Conservation (phyloP, 768 basidiomycete genomes). For the Kwoniella sp. region DNA sequence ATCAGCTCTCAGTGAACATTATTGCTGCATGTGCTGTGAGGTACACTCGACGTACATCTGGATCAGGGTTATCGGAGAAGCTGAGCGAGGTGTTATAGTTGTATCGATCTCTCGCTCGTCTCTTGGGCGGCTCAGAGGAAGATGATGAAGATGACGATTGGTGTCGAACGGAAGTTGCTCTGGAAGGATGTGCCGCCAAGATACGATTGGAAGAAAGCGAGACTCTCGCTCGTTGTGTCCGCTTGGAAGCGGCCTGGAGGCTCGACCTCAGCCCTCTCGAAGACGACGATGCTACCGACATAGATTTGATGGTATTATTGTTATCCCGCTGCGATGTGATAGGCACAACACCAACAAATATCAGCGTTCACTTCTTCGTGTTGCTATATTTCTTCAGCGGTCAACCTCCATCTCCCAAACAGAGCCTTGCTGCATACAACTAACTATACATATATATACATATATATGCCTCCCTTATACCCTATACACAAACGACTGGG, state of each 20-base stretch:
- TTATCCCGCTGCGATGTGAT: neutral
- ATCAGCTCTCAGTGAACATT: too few relatives aligned
- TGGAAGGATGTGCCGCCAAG: constrained; percentile 7
- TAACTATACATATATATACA: too few relatives aligned
- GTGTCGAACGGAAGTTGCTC: constrained; percentile 7
- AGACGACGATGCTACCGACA: constrained; percentile 20
- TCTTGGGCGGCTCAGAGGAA: constrained; percentile 4
- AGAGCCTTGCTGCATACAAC: neutral
- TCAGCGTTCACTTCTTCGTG: neutral
- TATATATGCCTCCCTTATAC: neutral
- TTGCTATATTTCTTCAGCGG: neutral
- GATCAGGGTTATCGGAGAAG: constrained; percentile 50
- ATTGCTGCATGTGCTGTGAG: neutral
- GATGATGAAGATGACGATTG: constrained; percentile 15
- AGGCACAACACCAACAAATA: too few relatives aligned
- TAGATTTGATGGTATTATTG: too few relatives aligned
- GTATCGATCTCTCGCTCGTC: constrained; percentile 37
- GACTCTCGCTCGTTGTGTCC: neutral
- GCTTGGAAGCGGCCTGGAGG: neutral
- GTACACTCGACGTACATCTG: constrained; percentile 39
- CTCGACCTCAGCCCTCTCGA: constrained; percentile 1
- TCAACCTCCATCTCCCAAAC: constrained; percentile 14
- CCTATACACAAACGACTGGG: neutral
- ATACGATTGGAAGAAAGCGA: neutral
- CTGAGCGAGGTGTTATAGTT: constrained; percentile 54